Evolutionary conservation across 345 rosid species (phyloP), one percentile per base, ranked within the genome.

Genomic region (Eucalyptus lansdowneana): DNA sequence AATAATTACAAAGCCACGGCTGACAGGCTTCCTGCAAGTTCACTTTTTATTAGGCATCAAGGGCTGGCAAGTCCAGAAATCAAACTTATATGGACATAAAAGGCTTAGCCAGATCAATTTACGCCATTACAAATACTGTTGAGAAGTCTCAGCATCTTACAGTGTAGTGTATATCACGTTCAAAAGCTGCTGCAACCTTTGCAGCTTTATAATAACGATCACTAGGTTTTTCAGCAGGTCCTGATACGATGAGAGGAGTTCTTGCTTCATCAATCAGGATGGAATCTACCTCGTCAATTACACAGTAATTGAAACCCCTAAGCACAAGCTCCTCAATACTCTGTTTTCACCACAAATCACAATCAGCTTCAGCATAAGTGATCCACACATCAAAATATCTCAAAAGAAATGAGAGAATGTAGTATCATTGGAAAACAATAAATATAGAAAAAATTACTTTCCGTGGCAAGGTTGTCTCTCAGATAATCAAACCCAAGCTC

Each of bases 391-490:
- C 56, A 80, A n/a, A 56, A 53, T 34, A 67, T 47, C 60, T 80
- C 50, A 56, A 90, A 49, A 49, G 49, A 86, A 88, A 56, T 86
- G 86, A 88, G 45, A 47, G 15, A 19, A 7, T 19, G 80, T 19
- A 42, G 12, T 44, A 14, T 60, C 44, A 42, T 91, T 88, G 85
- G 86, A 90, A 90, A 90, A 40, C 44, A 89, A 89, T 62, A 90
- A 27, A 92, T 88, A 93, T 92, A 88, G 93, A 88, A 95, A 96
- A 94, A 94, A 94, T 94, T 97, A 97, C 98, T 97, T 96, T 97
- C 99, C 98, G 97, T 97, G 97, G 99, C 99, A 94, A 97, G 99
- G 94, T 97, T 97, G 91, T 97, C 99, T 93, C 99, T 95, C 92
- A 97, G 93, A 89, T 90, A 97, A 92, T 97, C 99, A 90, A 97